Base-by-base conservation (phyloP, 2,329 filamentous ascomycete species). In the Trichoderma gracile region DNA sequence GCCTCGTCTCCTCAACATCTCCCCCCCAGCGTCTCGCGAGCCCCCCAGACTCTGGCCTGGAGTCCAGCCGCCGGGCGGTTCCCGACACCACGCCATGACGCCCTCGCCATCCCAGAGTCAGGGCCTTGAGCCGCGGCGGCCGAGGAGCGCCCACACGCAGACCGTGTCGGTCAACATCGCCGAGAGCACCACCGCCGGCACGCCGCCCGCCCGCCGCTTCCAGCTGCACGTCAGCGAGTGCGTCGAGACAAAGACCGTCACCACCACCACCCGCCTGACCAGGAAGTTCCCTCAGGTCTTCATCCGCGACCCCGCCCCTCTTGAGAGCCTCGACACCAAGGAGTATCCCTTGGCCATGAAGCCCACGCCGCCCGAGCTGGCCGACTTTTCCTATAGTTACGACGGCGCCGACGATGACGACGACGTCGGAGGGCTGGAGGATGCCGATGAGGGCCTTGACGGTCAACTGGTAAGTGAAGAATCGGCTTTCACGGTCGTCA, bases 231-330 rank as follows among this genome's bases (percentile, higher is more conserved):
- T 89, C 53, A 84, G 84, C 66, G 86, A 89, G 71, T 88, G 85
- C 69, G 84, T 89, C 72, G 86, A 89, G 77, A 89, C 86, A 17
- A 88, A 86, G 75, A 89, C 85, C 12, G 87, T 97, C 67, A 97
- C 93, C 1, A 97, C 94, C 0, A 97, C 93, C 0, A 97, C 93
- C 0, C 96, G 92, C 0, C 96, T 93, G 1, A 91, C 92, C 68
- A 88, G 76, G 83, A 92, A 77, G 77, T 96, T 95, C 69, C 93
- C 94, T 53, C 92, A 92, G n/a, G 81, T 97, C 65, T 82, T 91
- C 63, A 86, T 97, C 69, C 88, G 87, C 68, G 86, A 91, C 65
- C 89, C 92, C 25, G 86, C 86, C 60, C 85, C 87, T 58, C 83
- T 93, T 40, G 81, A 85, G 65, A 84, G 88, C 61, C 86, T 97